These are phyloP conservation scores for Amauroascus niger DNA, from an alignment of 2,329 filamentous ascomycete genomes.

Conservation along the genomic window DNA sequence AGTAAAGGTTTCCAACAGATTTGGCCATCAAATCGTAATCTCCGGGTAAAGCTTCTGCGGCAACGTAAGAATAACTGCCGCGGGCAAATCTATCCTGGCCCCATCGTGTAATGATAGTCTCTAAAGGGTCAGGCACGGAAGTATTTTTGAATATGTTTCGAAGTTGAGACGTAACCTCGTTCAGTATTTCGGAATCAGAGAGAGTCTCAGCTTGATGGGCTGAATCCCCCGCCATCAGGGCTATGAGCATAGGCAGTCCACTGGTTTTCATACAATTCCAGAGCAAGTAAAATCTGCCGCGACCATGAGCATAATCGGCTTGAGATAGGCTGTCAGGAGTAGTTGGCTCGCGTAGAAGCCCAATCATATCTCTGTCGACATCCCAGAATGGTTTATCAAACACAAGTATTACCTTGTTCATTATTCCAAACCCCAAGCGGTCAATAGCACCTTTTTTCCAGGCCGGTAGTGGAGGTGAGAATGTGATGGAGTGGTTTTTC, in stretches of 20 bases:
- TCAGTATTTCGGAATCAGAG: conserved; percentile 63
- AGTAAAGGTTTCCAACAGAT: conserved; percentile 76
- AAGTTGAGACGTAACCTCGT: conserved; percentile 70
- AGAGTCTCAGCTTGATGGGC: conserved; percentile 77
- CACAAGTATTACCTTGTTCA: conserved; percentile 92
- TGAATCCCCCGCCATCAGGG: conserved; percentile 90
- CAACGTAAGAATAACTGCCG: conserved; percentile 92
- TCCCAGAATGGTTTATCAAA: conserved; percentile 92
- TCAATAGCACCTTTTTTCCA: conserved; percentile 76
- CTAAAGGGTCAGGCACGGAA: conserved; percentile 64
- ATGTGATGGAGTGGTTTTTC: conserved; percentile 67
- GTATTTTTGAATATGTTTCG: conserved; percentile 59
- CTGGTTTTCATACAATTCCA: conserved; percentile 91
- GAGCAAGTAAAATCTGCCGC: conserved; percentile 95
- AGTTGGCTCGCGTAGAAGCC: conserved; percentile 66
- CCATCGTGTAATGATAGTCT: conserved; percentile 89
- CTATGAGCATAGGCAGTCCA: conserved; percentile 77
- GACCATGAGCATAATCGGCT: conserved; percentile 63
- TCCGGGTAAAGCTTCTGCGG: conserved; percentile 66
- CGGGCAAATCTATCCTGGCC: conserved; percentile 80
- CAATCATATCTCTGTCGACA: conserved; percentile 80
- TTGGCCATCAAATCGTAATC: conserved; percentile 91
- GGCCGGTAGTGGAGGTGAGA: conserved; percentile 77
- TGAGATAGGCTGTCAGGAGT: conserved; percentile 63
- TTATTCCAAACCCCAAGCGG: conserved; percentile 79